Conservation (phyloP, 768 basidiomycete species). For the Termitomyces sp. region DNA sequence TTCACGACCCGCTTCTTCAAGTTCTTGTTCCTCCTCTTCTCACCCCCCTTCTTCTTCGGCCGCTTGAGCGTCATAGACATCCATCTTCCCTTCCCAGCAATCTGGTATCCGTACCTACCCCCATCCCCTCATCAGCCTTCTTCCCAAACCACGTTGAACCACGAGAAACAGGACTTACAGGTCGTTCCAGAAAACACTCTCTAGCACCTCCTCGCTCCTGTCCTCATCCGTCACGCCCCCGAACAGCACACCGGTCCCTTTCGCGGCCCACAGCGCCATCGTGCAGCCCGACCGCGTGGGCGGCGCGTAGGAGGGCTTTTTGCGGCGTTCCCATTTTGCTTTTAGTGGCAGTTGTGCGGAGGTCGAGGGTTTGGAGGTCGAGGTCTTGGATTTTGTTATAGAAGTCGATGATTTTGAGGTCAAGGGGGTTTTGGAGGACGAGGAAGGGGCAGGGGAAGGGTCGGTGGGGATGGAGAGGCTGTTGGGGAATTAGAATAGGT, state of each 20-base stretch:
- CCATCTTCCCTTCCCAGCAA: conserved; percentile 75
- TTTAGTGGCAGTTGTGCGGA: no score
- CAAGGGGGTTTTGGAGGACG: neutral
- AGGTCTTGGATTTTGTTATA: no score
- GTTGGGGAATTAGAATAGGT: no score
- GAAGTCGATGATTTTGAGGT: no score
- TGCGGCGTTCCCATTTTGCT: conserved; percentile 85
- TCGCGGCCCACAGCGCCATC: conserved; percentile 76
- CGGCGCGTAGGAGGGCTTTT: conserved; percentile 67
- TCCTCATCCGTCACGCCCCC: conserved; percentile 90
- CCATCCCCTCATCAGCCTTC: neutral
- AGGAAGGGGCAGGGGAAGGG: neutral
- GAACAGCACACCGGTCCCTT: conserved; percentile 73
- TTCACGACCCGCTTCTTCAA: no score
- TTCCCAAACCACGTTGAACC: no score
- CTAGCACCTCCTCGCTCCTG: conserved; percentile 78
- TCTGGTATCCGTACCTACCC: conserved; percentile 73
- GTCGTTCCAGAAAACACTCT: conserved; percentile 87
- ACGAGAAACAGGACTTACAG: conserved; percentile 46
- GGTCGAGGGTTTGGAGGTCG: no score
- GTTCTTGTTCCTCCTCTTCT: conserved; percentile 35
- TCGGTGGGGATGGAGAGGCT: neutral
- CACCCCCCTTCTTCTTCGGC: conserved; percentile 52
- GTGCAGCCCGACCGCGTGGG: conserved; percentile 76
- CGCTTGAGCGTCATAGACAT: conserved; percentile 71